Evolutionary conservation across 129 eudicot genomes (phyloP).

Genomic region (Chrysanthemum lavandulifolium): DNA sequence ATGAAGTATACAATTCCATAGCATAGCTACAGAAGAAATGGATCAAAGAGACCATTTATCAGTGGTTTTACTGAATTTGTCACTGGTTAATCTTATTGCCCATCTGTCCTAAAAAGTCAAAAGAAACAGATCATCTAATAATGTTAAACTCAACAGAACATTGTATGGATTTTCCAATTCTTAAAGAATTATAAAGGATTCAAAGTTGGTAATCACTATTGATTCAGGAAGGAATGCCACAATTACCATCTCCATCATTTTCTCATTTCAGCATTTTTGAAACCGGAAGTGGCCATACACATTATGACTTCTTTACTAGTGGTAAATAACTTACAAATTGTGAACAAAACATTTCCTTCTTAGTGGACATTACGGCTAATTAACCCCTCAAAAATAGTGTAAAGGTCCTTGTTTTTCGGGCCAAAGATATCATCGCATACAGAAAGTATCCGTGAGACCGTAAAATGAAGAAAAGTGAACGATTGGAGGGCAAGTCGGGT

Average conservation of each 20-base stretch:
- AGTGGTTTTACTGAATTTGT: neutral
- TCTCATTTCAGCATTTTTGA: constrained; percentile 9
- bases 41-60: neutral
- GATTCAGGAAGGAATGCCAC: neutral
- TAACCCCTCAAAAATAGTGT: constrained; percentile 73
- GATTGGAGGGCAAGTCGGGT: neutral
- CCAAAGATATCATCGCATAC: constrained; percentile 94
- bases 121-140: neutral
- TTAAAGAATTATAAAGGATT: neutral
- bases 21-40: neutral
- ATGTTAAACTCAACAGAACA: neutral
- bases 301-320: constrained; percentile 11
- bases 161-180: neutral
- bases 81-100: neutral
- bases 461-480: constrained; percentile 2
- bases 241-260: neutral
- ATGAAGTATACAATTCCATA: no score
- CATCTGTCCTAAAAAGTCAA: neutral
- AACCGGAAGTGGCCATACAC: neutral
- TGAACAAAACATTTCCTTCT: constrained; percentile 11
- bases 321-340: constrained; percentile 8
- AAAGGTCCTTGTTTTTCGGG: constrained; percentile 88
- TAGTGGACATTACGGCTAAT: constrained; percentile 73
- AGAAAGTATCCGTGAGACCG: constrained; percentile 58
- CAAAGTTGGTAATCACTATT: neutral